Evolutionary conservation across 768 basidiomycete species (phyloP).

Genomic region (Grammothele lineata): DNA sequence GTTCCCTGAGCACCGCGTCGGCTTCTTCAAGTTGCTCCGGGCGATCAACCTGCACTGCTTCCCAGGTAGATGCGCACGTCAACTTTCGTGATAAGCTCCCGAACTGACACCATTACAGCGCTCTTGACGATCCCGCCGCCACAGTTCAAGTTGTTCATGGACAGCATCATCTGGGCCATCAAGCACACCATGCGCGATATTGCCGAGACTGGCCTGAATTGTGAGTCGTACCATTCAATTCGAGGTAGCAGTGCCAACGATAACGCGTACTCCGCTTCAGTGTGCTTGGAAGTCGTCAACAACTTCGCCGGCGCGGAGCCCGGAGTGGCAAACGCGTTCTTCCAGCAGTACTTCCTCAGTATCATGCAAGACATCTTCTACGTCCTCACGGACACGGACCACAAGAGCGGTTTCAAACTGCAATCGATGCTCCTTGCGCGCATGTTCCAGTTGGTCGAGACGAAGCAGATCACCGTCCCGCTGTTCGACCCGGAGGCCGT

Average conservation of each 20-base stretch:
- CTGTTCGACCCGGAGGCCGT: conserved; percentile 78
- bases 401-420: conserved; percentile 98
- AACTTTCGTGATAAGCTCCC: too few species aligned
- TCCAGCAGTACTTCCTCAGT: conserved; percentile 92
- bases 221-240: conserved; percentile 51
- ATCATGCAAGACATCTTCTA: conserved; percentile 96
- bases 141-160: conserved; percentile 98
- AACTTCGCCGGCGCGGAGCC: conserved; percentile 86
- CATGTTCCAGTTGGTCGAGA: conserved; percentile 90
- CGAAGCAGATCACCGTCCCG: conserved; percentile 73
- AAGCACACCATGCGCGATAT: conserved; percentile 99
- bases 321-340: conserved; percentile 84
- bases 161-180: conserved; percentile 99
- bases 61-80: conserved; percentile 62
- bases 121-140: conserved; percentile 81
- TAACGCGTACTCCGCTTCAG: too few species aligned
- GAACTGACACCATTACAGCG: conserved; percentile 38
- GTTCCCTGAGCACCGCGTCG: conserved; percentile 94
- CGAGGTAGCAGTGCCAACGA: too few species aligned
- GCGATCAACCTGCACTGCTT: conserved; percentile 93
- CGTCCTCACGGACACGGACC: conserved; percentile 95
- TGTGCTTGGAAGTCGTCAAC: conserved; percentile 91
- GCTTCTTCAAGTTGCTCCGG: conserved; percentile 93
- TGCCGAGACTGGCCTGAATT: conserved; percentile 81
- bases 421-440: conserved; percentile 90